Conservation (phyloP, 257 asterid species). For the Eucommia ulmoides region DNA sequence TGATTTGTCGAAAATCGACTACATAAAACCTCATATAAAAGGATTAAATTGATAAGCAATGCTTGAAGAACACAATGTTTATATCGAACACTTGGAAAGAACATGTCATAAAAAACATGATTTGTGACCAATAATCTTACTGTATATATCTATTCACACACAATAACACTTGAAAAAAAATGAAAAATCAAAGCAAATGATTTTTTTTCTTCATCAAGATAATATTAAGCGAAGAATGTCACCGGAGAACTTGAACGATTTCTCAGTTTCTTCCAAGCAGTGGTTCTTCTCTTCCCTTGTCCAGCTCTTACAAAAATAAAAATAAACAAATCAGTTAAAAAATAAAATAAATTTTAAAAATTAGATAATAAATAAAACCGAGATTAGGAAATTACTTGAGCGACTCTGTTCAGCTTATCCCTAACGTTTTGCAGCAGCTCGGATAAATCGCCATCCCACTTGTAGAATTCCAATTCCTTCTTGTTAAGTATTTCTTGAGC, state of each 20-base stretch:
- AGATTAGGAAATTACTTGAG: slow-evolving; percentile 35
- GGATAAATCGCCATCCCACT: slow-evolving; percentile 81
- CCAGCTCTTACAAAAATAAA: slow-evolving; percentile 40
- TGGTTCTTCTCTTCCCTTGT: slow-evolving; percentile 80
- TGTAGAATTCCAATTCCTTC: slow-evolving; percentile 84
- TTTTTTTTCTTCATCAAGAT: slow-evolving; percentile 20
- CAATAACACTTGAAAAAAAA: too few species aligned
- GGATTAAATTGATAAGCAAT: too few species aligned
- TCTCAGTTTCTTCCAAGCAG: slow-evolving; percentile 87
- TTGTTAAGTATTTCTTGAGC: slow-evolving; percentile 57
- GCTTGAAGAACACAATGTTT: too few species aligned
- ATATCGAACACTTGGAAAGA: too few species aligned
- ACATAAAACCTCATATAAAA: too few species aligned
- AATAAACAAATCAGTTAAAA: not conserved
- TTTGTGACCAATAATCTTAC: too few species aligned
- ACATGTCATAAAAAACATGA: too few species aligned
- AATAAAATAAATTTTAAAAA: not conserved
- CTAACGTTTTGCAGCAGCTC: slow-evolving; percentile 77
- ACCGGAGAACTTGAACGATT: slow-evolving; percentile 87
- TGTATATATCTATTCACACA: too few species aligned
- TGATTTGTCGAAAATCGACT: too few species aligned
- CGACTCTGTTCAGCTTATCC: slow-evolving; percentile 68
- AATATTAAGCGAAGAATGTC: slow-evolving; percentile 70
- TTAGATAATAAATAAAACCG: not conserved
- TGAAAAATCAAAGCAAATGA: too few species aligned